Base-by-base conservation (phyloP, 495 filamentous ascomycete genomes). In the Penicillium dipodomyicola region DNA sequence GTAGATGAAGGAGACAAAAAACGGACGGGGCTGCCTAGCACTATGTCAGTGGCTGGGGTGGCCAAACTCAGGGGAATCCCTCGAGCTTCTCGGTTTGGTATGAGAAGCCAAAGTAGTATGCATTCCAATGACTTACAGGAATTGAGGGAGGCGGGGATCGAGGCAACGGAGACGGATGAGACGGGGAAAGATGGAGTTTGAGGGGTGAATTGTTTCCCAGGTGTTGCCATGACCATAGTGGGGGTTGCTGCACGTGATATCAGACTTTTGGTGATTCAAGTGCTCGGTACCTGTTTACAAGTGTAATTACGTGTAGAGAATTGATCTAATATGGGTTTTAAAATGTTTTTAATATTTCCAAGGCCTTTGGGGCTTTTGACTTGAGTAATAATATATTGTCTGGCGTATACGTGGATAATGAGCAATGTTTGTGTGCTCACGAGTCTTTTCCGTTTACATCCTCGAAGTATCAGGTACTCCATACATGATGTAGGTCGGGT, bases 141-240 rank as follows among this genome's bases (percentile, higher is more conserved):
- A 52, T 44, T 45, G 49, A 61, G 52, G 45, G 29, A 42, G 33
- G 51, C 42, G 58, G 58, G 60, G 64, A 58, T 62, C 59, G 30
- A 70, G 47, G 50, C 56, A 64, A 57, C 58, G 62, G 63, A 62
- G 63, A 62, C 53, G 59, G 62, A 65, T 54, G 67, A 52, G 25
- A 52, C 50, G 69, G 67, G 68, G 68, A 67, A 67, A 67, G 64
- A 68, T 69, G 60, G 66, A 70, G 65, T 68, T 70, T 69, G 71
- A 68, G 71, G 65, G 65, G 70, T 54, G 52, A 54, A 54, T 67
- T 67, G 64, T 71, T 67, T 68, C 64, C 66, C 65, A 66, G 65
- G 69, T 69, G 67, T 70, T 72, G 65, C 63, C 63, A 67, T 67
- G 63, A 58, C 63, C 63, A 68, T 67, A 60, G 70, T 54, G 54